These are phyloP conservation scores for Phytophthora pini DNA, from an alignment of 352 stramenopile genomes.

Conservation along the genomic window DNA sequence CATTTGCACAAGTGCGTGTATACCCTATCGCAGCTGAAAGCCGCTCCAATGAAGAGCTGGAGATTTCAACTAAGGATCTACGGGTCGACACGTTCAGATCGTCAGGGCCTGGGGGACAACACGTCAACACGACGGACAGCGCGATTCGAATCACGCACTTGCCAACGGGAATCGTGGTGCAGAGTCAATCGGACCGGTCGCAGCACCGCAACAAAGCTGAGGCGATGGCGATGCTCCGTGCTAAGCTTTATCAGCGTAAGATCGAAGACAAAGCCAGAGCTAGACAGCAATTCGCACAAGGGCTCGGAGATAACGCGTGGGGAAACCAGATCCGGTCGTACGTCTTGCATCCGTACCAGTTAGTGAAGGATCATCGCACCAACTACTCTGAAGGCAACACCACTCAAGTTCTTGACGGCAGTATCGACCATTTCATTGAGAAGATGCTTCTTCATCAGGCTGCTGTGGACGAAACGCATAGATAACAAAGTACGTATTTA, in stretches of 20 bases:
- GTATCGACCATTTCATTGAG: slow-evolving; percentile 85
- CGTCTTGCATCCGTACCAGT: slow-evolving; percentile 97
- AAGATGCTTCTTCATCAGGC: slow-evolving; percentile 68
- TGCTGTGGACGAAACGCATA: slow-evolving; percentile 5
- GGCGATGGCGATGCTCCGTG: slow-evolving; percentile 86
- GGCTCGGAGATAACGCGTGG: slow-evolving; percentile 80
- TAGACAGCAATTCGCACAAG: slow-evolving; percentile 65
- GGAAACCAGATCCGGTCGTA: slow-evolving; percentile 97
- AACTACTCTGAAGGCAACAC: slow-evolving; percentile 91
- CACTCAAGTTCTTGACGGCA: slow-evolving; percentile 91
- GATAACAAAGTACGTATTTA: slow-evolving; percentile 22
- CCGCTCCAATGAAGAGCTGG: slow-evolving; percentile 38
- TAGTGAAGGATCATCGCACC: slow-evolving; percentile 97
- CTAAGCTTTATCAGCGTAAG: slow-evolving; percentile 77
- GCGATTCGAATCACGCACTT: slow-evolving; percentile 96
- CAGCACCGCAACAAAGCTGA: slow-evolving; percentile 95
- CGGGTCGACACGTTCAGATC: slow-evolving; percentile 95
- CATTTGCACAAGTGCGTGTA: slow-evolving; percentile 92
- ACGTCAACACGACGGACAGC: slow-evolving; percentile 98
- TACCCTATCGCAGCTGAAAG: slow-evolving; percentile 63
- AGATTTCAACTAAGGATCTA: slow-evolving; percentile 87
- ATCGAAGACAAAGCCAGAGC: slow-evolving; percentile 55
- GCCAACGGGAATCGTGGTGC: slow-evolving; percentile 93
- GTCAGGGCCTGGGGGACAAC: slow-evolving; percentile 94
- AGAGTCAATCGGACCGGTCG: slow-evolving; percentile 94